These are phyloP conservation scores for Brassica hybrid DNA, from an alignment of 441 rosid species.

Conservation along the genomic window DNA sequence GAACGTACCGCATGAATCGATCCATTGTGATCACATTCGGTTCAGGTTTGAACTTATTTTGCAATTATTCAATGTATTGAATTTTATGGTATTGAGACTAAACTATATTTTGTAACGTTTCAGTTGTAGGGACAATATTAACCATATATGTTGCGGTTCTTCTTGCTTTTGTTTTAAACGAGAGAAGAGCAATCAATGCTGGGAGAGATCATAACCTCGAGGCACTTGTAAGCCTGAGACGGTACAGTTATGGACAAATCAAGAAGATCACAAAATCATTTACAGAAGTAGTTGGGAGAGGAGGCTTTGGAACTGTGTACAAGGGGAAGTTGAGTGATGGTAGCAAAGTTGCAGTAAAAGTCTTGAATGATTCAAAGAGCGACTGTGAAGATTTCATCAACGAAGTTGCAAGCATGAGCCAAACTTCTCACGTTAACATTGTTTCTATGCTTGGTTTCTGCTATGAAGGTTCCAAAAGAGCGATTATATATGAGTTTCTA, in stretches of 20 bases:
- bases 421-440: slow-evolving; percentile 31
- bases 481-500: slow-evolving; percentile 17
- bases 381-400: slow-evolving; percentile 30
- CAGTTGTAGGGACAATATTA: slow-evolving; percentile 6
- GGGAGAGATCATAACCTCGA: slow-evolving; percentile 3
- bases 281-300: slow-evolving; percentile 2
- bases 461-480: slow-evolving; percentile 11
- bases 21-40: not conserved
- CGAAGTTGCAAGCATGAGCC: slow-evolving; percentile 30
- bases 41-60: too few relatives aligned
- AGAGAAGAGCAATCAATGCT: slow-evolving; percentile 9
- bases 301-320: slow-evolving; percentile 35
- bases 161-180: not conserved
- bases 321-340: slow-evolving; percentile 1
- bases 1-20: slow-evolving; percentile 1
- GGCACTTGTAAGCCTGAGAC: slow-evolving; percentile 13
- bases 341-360: slow-evolving; percentile 22
- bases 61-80: too few relatives aligned
- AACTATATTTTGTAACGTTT: not conserved
- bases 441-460: slow-evolving; percentile 30
- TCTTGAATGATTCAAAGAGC: slow-evolving; percentile 9
- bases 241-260: slow-evolving; percentile 16
- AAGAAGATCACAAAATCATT: slow-evolving; percentile 27
- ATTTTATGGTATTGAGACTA: too few relatives aligned
- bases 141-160: not conserved